Percentiles rank a stretch among this genome's conserved stretches.
phyloP scores from a whole-genome alignment of 1,139 yeast genomes.

The Entelexis sorbosivorans region DNA sequence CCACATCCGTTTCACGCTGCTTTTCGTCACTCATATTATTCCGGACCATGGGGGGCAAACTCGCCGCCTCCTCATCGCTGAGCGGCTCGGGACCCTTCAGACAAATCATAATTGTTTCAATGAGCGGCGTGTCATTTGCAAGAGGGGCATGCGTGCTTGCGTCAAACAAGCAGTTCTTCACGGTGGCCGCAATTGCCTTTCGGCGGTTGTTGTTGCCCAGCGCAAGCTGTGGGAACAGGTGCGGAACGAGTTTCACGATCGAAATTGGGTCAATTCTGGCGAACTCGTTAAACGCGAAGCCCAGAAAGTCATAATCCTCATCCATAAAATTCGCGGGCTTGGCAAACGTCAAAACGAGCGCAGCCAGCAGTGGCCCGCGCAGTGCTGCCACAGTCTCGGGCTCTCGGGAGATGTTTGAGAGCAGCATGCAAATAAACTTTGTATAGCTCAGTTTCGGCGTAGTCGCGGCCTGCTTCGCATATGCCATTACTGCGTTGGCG shows the following conservation, averaged over 20 bases:
- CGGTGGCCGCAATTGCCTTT: conserved; percentile 87
- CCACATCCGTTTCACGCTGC: conserved; percentile 57
- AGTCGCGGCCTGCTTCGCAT: conserved; percentile 50
- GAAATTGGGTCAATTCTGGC: conserved; percentile 39
- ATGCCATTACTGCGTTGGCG: conserved; percentile 28
- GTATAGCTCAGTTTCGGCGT: conserved; percentile 9
- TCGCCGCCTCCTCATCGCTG: conserved; percentile 75
- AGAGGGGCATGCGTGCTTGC: conserved; percentile 53
- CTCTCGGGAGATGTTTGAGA: conserved; percentile 75
- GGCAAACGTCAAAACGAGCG: conserved; percentile 12
- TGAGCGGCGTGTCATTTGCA: conserved; percentile 48
- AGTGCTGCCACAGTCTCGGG: conserved; percentile 52
- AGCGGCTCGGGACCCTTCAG: conserved; percentile 70
- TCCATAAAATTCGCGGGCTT: conserved; percentile 8
- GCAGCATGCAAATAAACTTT: conserved; percentile 49
- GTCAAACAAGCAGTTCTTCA: conserved; percentile 81
- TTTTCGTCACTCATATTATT: conserved; percentile 72
- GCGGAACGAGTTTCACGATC: conserved; percentile 16
- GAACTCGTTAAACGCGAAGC: conserved; percentile 83
- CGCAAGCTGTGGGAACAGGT: conserved; percentile 34
- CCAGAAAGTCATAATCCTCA: conserved; percentile 58
- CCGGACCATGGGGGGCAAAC: conserved; percentile 70
- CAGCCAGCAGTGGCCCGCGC: conserved; percentile 33
- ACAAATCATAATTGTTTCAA: conserved; percentile 76
- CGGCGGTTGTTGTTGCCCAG: conserved; percentile 69